Evolutionary conservation across 2,329 filamentous ascomycete species (phyloP).

Genomic region (Colletotrichum cordylinicola): DNA sequence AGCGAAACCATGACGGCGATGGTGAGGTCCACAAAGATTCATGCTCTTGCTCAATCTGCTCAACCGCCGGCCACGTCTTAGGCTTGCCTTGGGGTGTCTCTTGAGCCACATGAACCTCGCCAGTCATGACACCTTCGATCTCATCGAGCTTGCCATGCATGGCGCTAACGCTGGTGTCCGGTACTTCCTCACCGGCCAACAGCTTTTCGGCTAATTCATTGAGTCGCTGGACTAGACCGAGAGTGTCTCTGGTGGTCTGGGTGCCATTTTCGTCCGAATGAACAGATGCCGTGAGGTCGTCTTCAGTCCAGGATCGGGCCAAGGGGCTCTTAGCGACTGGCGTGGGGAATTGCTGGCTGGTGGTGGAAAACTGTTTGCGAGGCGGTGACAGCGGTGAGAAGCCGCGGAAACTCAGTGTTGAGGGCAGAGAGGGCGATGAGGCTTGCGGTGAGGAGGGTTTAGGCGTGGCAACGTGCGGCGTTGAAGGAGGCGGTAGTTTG

Average conservation of each 20-base stretch:
- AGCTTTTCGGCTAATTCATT: constrained; percentile 44
- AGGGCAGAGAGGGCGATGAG: constrained; percentile 26
- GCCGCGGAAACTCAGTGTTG: constrained; percentile 31
- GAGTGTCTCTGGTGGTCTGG: constrained; percentile 41
- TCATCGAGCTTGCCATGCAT: constrained; percentile 39
- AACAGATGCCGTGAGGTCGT: constrained; percentile 21
- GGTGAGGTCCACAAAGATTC: constrained; percentile 39
- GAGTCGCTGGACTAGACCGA: constrained; percentile 43
- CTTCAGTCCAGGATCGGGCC: constrained; percentile 21
- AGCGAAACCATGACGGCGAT: constrained; percentile 40
- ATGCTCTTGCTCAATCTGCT: constrained; percentile 15
- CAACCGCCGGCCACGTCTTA: constrained; percentile 21
- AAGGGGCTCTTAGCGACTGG: constrained; percentile 21
- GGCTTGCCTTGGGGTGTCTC: constrained; percentile 17
- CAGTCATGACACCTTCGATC: constrained; percentile 35
- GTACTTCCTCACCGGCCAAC: constrained; percentile 34
- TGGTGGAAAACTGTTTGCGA: constrained; percentile 31
- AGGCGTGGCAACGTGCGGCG: constrained; percentile 1
- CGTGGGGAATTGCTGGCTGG: constrained; percentile 29
- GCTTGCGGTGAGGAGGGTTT: constrained; percentile 24
- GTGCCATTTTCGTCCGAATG: constrained; percentile 16
- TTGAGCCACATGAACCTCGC: constrained; percentile 5
- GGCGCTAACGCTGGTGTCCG: constrained; percentile 39
- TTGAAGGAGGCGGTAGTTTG: neutral
- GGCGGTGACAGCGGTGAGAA: constrained; percentile 37